Evolutionary conservation across 495 filamentous ascomycete genomes (phyloP).

Genomic region (Penicillium cataractarum): DNA sequence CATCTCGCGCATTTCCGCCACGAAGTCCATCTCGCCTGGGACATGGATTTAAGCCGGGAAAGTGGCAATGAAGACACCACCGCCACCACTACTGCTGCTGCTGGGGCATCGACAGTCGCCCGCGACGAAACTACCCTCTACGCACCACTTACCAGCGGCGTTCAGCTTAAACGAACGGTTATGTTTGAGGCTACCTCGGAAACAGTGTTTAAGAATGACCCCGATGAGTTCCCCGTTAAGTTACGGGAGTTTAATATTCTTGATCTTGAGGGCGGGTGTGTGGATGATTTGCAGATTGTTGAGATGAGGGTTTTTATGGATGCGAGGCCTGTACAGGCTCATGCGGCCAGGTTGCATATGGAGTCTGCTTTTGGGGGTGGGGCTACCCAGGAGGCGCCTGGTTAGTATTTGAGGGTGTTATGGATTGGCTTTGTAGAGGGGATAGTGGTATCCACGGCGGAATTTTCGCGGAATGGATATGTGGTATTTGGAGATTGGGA

Average conservation of each 20-base stretch:
- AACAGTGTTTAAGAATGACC: constrained; percentile 27
- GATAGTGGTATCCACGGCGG: constrained; percentile 16
- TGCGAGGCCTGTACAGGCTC: constrained; percentile 25
- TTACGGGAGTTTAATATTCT: constrained; percentile 32
- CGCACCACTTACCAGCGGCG: constrained; percentile 10
- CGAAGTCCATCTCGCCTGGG: constrained; percentile 30
- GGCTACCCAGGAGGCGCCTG: constrained; percentile 1
- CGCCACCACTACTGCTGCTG: neutral
- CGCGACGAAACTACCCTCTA: constrained; percentile 12
- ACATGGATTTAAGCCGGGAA: constrained; percentile 20
- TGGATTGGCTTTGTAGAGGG: neutral
- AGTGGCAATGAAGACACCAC: neutral
- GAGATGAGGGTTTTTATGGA: constrained; percentile 31
- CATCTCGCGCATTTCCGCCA: constrained; percentile 23
- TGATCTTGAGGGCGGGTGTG: constrained; percentile 16
- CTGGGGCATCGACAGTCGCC: neutral
- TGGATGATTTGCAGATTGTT: constrained; percentile 21
- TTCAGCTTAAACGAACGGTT: constrained; percentile 26
- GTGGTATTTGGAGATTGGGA: neutral
- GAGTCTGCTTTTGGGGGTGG: constrained; percentile 16
- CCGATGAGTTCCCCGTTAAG: constrained; percentile 26
- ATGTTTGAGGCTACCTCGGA: constrained; percentile 31
- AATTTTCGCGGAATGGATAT: constrained; percentile 13
- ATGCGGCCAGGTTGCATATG: constrained; percentile 21
- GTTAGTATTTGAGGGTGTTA: no score